A percentile compares a stretch with the other conserved stretches of the same genome.
Conservation (phyloP, 805 yeast species). For the Suhomyces sp. region DNA sequence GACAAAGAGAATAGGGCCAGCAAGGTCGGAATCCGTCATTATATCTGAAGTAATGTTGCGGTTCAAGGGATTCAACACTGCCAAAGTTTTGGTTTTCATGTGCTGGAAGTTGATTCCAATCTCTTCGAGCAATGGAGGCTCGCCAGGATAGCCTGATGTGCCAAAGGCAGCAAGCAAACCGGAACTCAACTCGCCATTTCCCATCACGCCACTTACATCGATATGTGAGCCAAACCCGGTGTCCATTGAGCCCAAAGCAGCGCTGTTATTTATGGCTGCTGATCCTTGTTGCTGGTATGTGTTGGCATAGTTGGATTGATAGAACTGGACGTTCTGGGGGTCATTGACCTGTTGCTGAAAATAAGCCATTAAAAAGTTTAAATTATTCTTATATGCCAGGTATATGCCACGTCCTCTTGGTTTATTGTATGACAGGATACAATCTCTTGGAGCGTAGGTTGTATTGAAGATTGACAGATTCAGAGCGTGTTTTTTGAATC, state of each 20-base stretch:
- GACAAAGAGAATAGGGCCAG: conserved; percentile 92
- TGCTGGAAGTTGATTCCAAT: conserved; percentile 90
- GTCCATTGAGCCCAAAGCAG: conserved; percentile 38
- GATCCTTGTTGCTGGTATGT: conserved; percentile 20
- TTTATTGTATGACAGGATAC: neutral
- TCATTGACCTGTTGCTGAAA: conserved; percentile 33
- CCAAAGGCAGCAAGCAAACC: conserved; percentile 92
- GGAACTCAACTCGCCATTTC: conserved; percentile 50
- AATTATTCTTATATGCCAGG: neutral
- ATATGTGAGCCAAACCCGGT: conserved; percentile 32
- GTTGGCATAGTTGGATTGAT: conserved; percentile 39
- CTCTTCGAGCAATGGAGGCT: conserved; percentile 88
- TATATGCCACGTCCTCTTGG: neutral
- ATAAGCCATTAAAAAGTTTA: conserved; percentile 32
- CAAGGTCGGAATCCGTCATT: conserved; percentile 86
- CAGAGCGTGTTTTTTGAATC: neutral
- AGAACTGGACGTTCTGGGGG: conserved; percentile 41
- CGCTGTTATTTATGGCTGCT: conserved; percentile 15
- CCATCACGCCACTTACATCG: conserved; percentile 43
- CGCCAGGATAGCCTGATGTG: conserved; percentile 91
- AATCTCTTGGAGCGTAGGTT: neutral
- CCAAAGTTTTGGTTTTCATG: conserved; percentile 77
- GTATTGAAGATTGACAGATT: neutral
- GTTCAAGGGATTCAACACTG: conserved; percentile 78
- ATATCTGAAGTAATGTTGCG: conserved; percentile 61